Conservation (phyloP, 805 yeast genomes). For the Hemisphaericaspora nanyangensis region DNA sequence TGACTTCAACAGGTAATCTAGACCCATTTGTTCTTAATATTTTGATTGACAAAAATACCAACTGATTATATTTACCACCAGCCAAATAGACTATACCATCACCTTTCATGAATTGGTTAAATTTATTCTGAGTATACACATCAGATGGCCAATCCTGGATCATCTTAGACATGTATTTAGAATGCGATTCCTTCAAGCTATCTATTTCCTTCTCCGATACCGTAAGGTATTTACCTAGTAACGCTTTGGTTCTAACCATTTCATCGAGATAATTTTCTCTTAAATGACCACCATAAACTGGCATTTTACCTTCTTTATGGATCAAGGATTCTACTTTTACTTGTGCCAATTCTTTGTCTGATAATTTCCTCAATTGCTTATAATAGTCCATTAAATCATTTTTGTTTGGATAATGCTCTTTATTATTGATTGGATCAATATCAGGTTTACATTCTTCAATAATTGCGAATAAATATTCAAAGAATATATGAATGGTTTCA, state of each 20-base stretch:
- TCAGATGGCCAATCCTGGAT: conserved; percentile 19
- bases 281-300: conserved; percentile 32
- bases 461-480: conserved; percentile 15
- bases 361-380: not conserved
- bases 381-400: conserved; percentile 4
- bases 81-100: conserved; percentile 40
- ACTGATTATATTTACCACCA: conserved; percentile 32
- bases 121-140: conserved; percentile 16
- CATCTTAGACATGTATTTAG: conserved; percentile 17
- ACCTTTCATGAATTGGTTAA: conserved; percentile 29
- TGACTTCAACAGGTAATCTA: conserved; percentile 34
- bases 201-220: conserved; percentile 16
- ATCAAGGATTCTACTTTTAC: conserved; percentile 2
- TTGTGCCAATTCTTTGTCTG: conserved; percentile 2
- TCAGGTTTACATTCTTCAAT: conserved; percentile 21
- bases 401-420: conserved; percentile 21
- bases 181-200: conserved; percentile 19
- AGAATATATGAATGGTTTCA: conserved; percentile 15
- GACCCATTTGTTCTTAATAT: conserved; percentile 31
- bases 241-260: conserved; percentile 24
- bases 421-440: conserved; percentile 19
- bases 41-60: conserved; percentile 31
- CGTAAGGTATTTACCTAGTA: conserved; percentile 19
- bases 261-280: conserved; percentile 29
- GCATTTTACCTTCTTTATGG: conserved; percentile 19